A percentile compares a stretch with the other conserved stretches of the same genome.
phyloP scores from a whole-genome alignment of 257 asterid genomes.

The Penstemon eatonii region DNA sequence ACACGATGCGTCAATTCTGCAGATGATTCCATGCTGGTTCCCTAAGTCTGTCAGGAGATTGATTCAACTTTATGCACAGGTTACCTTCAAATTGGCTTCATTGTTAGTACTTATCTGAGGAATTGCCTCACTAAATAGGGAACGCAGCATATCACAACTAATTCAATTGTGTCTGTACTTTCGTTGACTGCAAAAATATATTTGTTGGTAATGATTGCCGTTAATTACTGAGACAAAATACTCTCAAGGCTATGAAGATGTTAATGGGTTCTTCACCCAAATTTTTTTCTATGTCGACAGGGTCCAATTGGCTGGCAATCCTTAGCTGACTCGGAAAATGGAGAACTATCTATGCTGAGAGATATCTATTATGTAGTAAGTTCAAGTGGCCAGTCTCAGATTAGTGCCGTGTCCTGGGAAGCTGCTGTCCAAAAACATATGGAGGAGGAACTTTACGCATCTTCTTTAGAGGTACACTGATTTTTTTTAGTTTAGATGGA shows the following conservation, averaged over 20 bases:
- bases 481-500: slow-evolving; percentile 23
- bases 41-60: slow-evolving; percentile 92
- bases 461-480: slow-evolving; percentile 71
- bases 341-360: slow-evolving; percentile 62
- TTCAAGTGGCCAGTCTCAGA: slow-evolving; percentile 68
- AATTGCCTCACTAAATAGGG: slow-evolving; percentile 21
- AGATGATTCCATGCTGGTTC: slow-evolving; percentile 97
- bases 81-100: slow-evolving; percentile 30
- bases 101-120: slow-evolving; percentile 20
- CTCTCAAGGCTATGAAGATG: slow-evolving; percentile 16
- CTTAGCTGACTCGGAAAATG: slow-evolving; percentile 60
- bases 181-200: slow-evolving; percentile 14
- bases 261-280: slow-evolving; percentile 21
- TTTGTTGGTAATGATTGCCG: slow-evolving; percentile 18
- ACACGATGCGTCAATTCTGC: slow-evolving; percentile 86
- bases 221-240: slow-evolving; percentile 9
- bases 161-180: background rate
- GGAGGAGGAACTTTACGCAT: slow-evolving; percentile 83
- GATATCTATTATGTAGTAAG: slow-evolving; percentile 62
- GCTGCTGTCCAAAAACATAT: slow-evolving; percentile 85
- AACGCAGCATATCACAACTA: slow-evolving; percentile 11
- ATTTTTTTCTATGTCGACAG: slow-evolving; percentile 47
- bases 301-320: slow-evolving; percentile 96
- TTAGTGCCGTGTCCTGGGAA: slow-evolving; percentile 93
- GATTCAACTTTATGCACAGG: slow-evolving; percentile 94